These are phyloP conservation scores for Geum urbanum DNA, from an alignment of 306 rosid species.

Conservation along the genomic window DNA sequence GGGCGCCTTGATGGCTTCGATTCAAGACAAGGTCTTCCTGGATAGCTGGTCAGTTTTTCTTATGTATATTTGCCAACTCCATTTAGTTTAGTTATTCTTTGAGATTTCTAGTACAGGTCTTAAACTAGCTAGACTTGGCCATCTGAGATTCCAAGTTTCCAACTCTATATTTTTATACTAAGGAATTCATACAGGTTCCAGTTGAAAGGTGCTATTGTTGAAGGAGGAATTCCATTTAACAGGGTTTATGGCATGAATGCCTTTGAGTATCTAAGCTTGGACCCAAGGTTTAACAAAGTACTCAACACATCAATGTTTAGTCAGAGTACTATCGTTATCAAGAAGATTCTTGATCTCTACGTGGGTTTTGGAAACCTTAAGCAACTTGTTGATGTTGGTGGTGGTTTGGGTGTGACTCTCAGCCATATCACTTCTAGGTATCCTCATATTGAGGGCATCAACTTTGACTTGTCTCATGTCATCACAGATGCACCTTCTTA, in stretches of 20 bases:
- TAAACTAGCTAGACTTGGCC: too few species aligned
- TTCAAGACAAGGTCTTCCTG: too few species aligned
- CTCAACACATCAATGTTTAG: slow-evolving; percentile 52
- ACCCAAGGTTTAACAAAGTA: slow-evolving; percentile 35
- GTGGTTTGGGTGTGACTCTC: slow-evolving; percentile 46
- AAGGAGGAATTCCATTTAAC: too few species aligned
- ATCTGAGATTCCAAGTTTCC: too few species aligned
- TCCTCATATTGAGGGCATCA: slow-evolving; percentile 43
- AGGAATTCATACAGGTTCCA: too few species aligned
- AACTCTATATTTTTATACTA: too few species aligned
- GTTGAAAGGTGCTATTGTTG: too few species aligned
- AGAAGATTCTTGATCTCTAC: slow-evolving; percentile 37
- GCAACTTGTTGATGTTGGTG: slow-evolving; percentile 59
- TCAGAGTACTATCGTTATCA: slow-evolving; percentile 28
- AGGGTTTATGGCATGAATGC: slow-evolving; percentile 37
- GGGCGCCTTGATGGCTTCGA: too few species aligned
- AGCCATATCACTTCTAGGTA: slow-evolving; percentile 46
- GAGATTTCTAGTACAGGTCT: too few species aligned
- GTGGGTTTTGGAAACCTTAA: slow-evolving; percentile 38
- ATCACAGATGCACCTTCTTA: slow-evolving; percentile 38
- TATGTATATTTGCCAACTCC: too few species aligned
- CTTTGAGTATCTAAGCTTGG: slow-evolving; percentile 33
- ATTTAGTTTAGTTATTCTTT: too few species aligned
- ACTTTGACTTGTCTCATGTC: slow-evolving; percentile 47
- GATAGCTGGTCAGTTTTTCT: too few species aligned